Conservation (phyloP, 73 alveolate genomes). For the Tetrahymena elliotti region DNA sequence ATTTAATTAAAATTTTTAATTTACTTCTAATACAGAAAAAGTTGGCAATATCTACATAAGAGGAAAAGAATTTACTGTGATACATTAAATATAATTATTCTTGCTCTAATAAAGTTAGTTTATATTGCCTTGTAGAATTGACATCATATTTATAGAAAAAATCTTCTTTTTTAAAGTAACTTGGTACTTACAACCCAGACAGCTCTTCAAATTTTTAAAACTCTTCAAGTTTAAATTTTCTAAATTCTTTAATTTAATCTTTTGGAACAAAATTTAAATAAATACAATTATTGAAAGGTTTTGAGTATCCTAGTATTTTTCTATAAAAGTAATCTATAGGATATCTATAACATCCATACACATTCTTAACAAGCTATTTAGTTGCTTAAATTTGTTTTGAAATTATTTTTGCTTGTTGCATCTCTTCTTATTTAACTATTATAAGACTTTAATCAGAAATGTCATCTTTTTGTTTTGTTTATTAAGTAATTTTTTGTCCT, state of each 20-base stretch:
- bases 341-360: not conserved
- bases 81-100: not conserved
- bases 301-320: not conserved
- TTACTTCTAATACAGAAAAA: not conserved
- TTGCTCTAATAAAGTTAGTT: not conserved
- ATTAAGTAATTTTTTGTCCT: not conserved
- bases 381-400: not conserved
- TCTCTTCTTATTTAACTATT: not conserved
- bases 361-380: not conserved
- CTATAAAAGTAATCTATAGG: not conserved
- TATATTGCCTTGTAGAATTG: not conserved
- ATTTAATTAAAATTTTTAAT: not conserved
- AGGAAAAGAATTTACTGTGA: not conserved
- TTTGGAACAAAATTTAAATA: not conserved
- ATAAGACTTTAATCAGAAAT: not conserved
- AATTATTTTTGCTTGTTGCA: too few species aligned
- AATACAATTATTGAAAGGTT: not conserved
- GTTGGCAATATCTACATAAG: not conserved
- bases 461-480: not conserved
- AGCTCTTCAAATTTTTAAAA: not conserved
- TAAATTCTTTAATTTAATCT: not conserved
- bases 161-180: not conserved
- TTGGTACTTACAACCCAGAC: not conserved
- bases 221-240: not conserved
- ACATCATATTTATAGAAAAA: not conserved